Percentiles rank a stretch among this genome's conserved stretches.
These are phyloP conservation scores for Sporothrix pallida DNA, from an alignment of 2,329 filamentous ascomycete species.

Conservation along the genomic window DNA sequence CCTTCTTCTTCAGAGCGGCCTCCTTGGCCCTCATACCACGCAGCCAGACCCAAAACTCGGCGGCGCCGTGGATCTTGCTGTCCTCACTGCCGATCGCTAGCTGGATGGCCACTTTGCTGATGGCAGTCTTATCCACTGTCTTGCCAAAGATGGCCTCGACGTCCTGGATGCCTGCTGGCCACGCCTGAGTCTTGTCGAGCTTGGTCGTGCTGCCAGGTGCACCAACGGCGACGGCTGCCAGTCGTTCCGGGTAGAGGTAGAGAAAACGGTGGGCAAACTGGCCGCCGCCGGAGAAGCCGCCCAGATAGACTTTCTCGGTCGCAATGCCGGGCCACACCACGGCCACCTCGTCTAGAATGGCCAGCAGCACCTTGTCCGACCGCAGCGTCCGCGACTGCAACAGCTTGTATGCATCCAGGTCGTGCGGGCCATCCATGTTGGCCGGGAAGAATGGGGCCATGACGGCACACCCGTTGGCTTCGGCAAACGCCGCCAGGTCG, in stretches of 20 bases:
- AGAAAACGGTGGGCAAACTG: conserved; percentile 27
- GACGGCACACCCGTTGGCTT: conserved; percentile 21
- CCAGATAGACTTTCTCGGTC: conserved; percentile 2
- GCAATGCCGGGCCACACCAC: conserved; percentile 18
- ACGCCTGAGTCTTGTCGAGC: not conserved
- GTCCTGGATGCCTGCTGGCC: conserved; percentile 14
- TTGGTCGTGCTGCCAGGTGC: conserved; percentile 6
- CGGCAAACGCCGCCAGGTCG: conserved; percentile 1
- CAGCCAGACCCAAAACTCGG: conserved; percentile 21
- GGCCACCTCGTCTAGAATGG: conserved; percentile 21
- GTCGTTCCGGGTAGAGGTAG: conserved; percentile 16
- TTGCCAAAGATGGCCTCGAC: not conserved
- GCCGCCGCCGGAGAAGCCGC: conserved; percentile 21
- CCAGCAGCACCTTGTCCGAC: conserved; percentile 11
- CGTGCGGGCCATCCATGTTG: conserved; percentile 19
- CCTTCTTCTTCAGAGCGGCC: not conserved
- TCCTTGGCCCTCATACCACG: conserved; percentile 9
- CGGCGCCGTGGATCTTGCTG: conserved; percentile 20
- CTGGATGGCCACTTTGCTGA: not conserved
- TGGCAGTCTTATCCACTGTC: not conserved
- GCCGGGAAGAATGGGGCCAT: conserved; percentile 24
- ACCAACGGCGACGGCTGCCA: conserved; percentile 3
- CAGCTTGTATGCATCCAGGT: conserved; percentile 27
- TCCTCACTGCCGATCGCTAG: conserved; percentile 14
- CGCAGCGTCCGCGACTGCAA: not conserved